A percentile compares a stretch with the other conserved stretches of the same genome.
phyloP scores from a whole-genome alignment of 805 yeast genomes.

The Candida tallmaniae region DNA sequence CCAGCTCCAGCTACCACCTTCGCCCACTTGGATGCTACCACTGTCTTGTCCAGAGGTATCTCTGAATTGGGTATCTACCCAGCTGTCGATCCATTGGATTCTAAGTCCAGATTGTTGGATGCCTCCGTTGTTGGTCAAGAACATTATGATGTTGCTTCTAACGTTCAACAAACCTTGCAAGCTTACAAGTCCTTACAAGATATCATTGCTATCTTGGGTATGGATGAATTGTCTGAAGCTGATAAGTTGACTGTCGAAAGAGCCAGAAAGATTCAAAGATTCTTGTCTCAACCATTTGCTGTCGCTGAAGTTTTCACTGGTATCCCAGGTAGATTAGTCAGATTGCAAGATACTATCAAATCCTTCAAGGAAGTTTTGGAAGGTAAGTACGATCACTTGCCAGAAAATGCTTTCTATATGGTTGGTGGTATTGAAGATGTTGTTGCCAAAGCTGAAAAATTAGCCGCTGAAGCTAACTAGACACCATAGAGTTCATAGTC shows the following conservation, averaged over 20 bases:
- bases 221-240: constrained; percentile 99
- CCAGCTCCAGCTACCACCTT: constrained; percentile 99
- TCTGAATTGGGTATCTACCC: constrained; percentile 99
- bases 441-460: constrained; percentile 96
- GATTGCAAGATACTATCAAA: constrained; percentile 89
- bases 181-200: constrained; percentile 99
- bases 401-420: constrained; percentile 99
- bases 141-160: constrained; percentile 93
- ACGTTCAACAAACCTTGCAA: constrained; percentile 97
- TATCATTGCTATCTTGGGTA: constrained; percentile 99
- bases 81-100: constrained; percentile 99
- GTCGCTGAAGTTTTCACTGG: constrained; percentile 99
- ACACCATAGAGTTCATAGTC: constrained; percentile 1
- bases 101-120: constrained; percentile 97
- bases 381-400: constrained; percentile 98
- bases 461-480: constrained; percentile 77
- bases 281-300: constrained; percentile 99
- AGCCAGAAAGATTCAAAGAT: constrained; percentile 99
- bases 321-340: constrained; percentile 96
- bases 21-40: constrained; percentile 99
- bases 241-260: constrained; percentile 99
- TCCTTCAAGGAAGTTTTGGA: constrained; percentile 97
- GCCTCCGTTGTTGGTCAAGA: constrained; percentile 97
- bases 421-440: constrained; percentile 99
- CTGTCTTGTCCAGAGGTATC: constrained; percentile 99